Conservation (phyloP, 257 asterid species). For the Ehretia macrophylla region DNA sequence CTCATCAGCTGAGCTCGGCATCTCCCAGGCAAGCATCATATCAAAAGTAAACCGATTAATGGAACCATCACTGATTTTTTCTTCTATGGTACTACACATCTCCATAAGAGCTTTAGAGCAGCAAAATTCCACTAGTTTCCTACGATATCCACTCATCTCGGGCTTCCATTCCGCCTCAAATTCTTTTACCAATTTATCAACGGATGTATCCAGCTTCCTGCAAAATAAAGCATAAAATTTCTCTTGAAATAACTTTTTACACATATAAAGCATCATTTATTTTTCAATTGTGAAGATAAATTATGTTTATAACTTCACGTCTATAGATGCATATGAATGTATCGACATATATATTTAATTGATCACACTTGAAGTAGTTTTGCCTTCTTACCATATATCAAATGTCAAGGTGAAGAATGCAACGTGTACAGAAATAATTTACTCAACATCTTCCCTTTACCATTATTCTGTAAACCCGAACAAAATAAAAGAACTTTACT, state of each 20-base stretch:
- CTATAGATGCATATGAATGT: no score
- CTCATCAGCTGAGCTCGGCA: slow-evolving; percentile 47
- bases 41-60: slow-evolving; percentile 78
- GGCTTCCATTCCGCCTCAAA: slow-evolving; percentile 59
- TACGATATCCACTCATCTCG: slow-evolving; percentile 42
- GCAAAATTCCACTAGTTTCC: slow-evolving; percentile 62
- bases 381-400: no score
- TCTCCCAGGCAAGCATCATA: slow-evolving; percentile 96
- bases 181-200: slow-evolving; percentile 44
- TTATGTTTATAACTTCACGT: no score
- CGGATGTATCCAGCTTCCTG: slow-evolving; percentile 52
- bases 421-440: no score
- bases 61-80: slow-evolving; percentile 48
- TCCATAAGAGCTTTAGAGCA: slow-evolving; percentile 53
- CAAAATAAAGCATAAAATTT: not conserved
- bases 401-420: no score
- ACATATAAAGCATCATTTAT: not conserved
- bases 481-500: no score
- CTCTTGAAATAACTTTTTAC: not conserved
- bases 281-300: no score
- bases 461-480: no score
- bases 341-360: no score
- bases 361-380: not conserved
- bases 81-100: slow-evolving; percentile 44
- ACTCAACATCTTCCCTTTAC: no score